Conservation (phyloP, 2,329 filamentous ascomycete species). For the Colletotrichum sp. region DNA sequence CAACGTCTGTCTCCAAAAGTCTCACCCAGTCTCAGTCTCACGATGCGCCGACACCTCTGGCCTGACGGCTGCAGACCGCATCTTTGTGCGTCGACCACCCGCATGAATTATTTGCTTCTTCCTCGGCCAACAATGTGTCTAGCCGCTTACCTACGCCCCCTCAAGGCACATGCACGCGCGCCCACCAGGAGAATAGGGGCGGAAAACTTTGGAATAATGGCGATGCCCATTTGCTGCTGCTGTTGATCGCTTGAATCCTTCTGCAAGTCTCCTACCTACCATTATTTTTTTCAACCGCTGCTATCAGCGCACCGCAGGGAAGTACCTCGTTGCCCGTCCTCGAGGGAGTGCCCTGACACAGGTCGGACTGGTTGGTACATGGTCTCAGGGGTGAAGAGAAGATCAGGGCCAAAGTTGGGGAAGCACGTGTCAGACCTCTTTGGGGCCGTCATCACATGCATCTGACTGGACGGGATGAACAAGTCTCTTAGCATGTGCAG, state of each 20-base stretch:
- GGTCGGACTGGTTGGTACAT: background rate
- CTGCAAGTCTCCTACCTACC: background rate
- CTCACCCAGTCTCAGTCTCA: background rate
- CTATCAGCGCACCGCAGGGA: background rate
- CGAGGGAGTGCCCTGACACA: background rate
- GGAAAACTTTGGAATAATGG: background rate
- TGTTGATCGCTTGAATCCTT: background rate
- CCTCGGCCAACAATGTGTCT: background rate
- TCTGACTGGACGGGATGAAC: slow-evolving; percentile 15
- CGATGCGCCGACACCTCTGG: background rate
- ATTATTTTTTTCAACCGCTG: background rate
- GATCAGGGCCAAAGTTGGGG: slow-evolving; percentile 9
- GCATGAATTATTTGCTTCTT: background rate
- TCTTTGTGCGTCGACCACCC: background rate
- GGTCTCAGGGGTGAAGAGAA: background rate
- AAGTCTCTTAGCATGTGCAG: background rate
- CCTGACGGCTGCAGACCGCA: slow-evolving; percentile 1
- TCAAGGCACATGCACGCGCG: background rate
- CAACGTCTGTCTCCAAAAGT: background rate
- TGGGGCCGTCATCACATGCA: slow-evolving; percentile 21
- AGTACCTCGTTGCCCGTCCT: background rate
- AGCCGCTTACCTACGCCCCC: background rate
- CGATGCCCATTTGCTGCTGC: background rate
- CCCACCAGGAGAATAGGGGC: background rate
- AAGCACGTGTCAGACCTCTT: slow-evolving; percentile 23